Conservation (phyloP, 1,284 basidiomycete genomes). For the Leucoagaricus sp. region DNA sequence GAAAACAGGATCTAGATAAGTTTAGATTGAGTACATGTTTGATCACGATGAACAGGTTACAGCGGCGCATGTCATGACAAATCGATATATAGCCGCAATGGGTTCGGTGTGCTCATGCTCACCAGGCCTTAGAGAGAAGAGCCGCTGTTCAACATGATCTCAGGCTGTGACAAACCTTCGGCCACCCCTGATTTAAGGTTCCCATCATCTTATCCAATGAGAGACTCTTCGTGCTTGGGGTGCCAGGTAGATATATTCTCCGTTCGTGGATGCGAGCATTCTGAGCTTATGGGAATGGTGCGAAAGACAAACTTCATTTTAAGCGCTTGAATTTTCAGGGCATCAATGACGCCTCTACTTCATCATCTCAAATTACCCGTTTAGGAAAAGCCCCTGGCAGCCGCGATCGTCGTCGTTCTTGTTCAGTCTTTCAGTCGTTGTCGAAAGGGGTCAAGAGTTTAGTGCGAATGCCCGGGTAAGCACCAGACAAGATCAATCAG, state of each 20-base stretch:
- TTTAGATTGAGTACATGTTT: constrained; percentile 4
- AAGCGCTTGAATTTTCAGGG: no score
- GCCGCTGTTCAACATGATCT: neutral
- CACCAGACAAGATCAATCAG: neutral
- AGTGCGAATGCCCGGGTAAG: neutral
- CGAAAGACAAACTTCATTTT: neutral
- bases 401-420: neutral
- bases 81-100: neutral
- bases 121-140: neutral
- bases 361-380: neutral
- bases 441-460: neutral
- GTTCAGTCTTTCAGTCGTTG: neutral
- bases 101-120: neutral
- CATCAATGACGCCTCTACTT: no score
- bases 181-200: neutral
- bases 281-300: neutral
- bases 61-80: neutral
- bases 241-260: neutral
- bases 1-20: constrained; percentile 6
- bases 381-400: neutral
- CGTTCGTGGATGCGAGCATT: neutral
- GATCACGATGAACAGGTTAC: neutral
- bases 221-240: neutral
- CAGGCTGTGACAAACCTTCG: neutral
- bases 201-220: neutral